Base-by-base conservation (phyloP, 495 filamentous ascomycete genomes). In the Penicillium fimorum region DNA sequence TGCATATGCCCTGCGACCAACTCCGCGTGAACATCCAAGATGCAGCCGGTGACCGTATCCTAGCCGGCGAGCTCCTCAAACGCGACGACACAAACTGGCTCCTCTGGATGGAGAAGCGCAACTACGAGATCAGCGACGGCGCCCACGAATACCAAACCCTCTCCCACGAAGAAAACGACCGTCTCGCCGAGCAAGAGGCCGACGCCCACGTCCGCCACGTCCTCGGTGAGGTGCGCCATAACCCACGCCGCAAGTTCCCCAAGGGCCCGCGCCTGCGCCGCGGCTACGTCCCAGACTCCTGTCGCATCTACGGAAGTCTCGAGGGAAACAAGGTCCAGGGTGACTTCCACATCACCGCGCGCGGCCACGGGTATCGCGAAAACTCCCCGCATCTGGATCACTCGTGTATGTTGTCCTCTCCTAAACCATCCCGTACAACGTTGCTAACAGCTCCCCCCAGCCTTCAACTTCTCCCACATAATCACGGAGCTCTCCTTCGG, bases 391-490 rank as follows among this genome's bases (percentile, higher is more conserved):
- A 99, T 81, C 73, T 99, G 63, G 89, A 94, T 71, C 94, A 97
- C 67, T 74, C 64, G 5, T 68, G 92, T 96, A 79, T 69, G 84
- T 78, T 78, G 33, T 66, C 22, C 7, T 17, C 43, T 17, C 17
- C 20, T 30, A 29, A 46, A 18, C 29, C 33, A 10, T 53, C 41
- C 12, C 22, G 8, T n/a, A 12, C 33, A 52, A 32, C 32, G 49
- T 33, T 24, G 37, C 49, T 40, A 32, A 48, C 33, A 54, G 6
- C 15, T 9, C 59, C 5, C 15, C 17, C 45, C 53, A 92, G 89
- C 82, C 22, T 98, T 98, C 85, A 97, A 99, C 79, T 97, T 99
- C 84, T 91, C 92, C 25, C 94, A 99, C 78, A 87, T 96, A 74
- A 86, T 97, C 74, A 92, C 88, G 61, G 93, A 97, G 70, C 86